Evolutionary conservation across 1,284 basidiomycete species (phyloP).

Genomic region (Cutaneotrichosporon mucoides): DNA sequence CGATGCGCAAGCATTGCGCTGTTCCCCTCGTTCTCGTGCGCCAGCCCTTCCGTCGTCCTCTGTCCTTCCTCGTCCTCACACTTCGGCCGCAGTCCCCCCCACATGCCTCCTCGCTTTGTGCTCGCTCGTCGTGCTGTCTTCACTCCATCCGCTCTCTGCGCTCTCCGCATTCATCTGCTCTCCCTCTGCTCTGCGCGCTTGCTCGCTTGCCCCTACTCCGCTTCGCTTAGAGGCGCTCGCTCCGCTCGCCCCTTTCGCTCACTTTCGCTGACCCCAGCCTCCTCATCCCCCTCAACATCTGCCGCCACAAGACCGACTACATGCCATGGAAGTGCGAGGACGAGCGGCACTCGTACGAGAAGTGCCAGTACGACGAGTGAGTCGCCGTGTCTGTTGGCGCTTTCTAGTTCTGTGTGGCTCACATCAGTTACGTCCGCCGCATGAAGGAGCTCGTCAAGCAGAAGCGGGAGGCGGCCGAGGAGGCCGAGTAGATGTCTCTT

Average conservation of each 20-base stretch:
- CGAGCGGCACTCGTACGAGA: slow-evolving; percentile 54
- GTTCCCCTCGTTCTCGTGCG: too few species aligned
- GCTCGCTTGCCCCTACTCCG: too few species aligned
- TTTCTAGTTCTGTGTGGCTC: background rate
- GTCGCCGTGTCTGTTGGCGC: slow-evolving; percentile 40
- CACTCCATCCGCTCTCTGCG: too few species aligned
- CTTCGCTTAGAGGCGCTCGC: too few species aligned
- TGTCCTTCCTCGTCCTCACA: too few species aligned
- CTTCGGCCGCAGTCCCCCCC: too few species aligned
- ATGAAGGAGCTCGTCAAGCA: slow-evolving; percentile 74
- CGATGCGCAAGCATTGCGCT: too few species aligned
- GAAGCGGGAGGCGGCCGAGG: slow-evolving; percentile 59
- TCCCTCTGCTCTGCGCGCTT: too few species aligned
- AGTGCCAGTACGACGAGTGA: slow-evolving; percentile 87
- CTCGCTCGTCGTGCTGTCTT: too few species aligned
- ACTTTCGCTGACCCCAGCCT: slow-evolving; percentile 55
- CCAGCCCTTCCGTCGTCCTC: too few species aligned
- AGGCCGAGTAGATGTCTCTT: slow-evolving; percentile 27
- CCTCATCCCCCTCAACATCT: slow-evolving; percentile 77
- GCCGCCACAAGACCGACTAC: slow-evolving; percentile 67
- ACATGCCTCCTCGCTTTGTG: too few species aligned
- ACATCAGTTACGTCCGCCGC: slow-evolving; percentile 67
- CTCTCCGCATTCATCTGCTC: too few species aligned
- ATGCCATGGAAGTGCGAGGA: slow-evolving; percentile 79
- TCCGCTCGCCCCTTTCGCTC: background rate